A percentile compares a stretch with the other conserved stretches of the same genome.
Conservation (phyloP, 345 rosid species). For the Crucihimalaya himalaica region DNA sequence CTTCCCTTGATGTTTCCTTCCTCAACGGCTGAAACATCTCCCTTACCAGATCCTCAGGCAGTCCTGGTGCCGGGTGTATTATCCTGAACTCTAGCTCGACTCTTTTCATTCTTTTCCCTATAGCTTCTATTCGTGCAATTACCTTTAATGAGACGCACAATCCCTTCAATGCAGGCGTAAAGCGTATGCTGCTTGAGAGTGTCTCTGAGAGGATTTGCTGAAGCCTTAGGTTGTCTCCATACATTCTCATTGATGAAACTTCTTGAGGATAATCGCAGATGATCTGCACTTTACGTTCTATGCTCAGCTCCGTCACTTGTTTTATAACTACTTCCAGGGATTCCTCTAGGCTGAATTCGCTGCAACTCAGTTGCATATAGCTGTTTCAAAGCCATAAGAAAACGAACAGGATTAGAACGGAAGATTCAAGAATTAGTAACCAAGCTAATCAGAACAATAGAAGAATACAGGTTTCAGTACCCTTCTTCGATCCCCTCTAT, state of each 20-base stretch:
- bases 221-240: slow-evolving; percentile 75
- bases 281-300: slow-evolving; percentile 57
- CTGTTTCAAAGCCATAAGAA: slow-evolving; percentile 43
- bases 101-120: slow-evolving; percentile 61
- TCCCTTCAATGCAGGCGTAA: slow-evolving; percentile 59
- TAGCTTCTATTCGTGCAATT: slow-evolving; percentile 48
- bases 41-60: slow-evolving; percentile 65
- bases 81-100: slow-evolving; percentile 80
- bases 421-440: neutral
- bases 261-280: slow-evolving; percentile 54
- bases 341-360: slow-evolving; percentile 67
- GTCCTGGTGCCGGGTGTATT: slow-evolving; percentile 81
- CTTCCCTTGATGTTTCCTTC: slow-evolving; percentile 69
- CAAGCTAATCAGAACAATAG: slow-evolving; percentile 12
- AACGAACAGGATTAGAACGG: neutral
- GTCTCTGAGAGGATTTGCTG: slow-evolving; percentile 80
- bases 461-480: slow-evolving; percentile 42
- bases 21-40: slow-evolving; percentile 67
- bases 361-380: slow-evolving; percentile 52
- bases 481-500: slow-evolving; percentile 72
- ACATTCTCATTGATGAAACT: slow-evolving; percentile 53
- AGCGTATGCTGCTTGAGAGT: slow-evolving; percentile 54
- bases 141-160: slow-evolving; percentile 56
- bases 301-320: slow-evolving; percentile 63
- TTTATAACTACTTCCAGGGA: slow-evolving; percentile 57